A percentile compares a stretch with the other conserved stretches of the same genome.
Evolutionary conservation across 208 protist species (phyloP).

Genomic region (Leishmania tropica): DNA sequence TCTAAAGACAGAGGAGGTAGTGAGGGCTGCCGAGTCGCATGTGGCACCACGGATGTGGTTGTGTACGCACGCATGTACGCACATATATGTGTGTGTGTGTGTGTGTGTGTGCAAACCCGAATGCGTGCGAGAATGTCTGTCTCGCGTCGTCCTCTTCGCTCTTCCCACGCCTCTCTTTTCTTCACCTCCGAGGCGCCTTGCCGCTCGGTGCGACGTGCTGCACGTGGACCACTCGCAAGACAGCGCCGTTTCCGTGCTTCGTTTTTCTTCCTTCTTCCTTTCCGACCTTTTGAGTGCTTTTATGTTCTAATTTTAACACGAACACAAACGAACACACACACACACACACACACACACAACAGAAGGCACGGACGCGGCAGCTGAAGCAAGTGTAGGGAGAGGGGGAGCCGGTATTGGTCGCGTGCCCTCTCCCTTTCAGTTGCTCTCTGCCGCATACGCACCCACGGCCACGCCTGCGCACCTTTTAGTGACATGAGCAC

Average conservation of each 20-base stretch:
- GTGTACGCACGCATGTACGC: not conserved
- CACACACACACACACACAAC: not conserved
- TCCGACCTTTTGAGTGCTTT: not conserved
- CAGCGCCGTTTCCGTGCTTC: not conserved
- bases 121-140: not conserved
- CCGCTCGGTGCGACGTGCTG: not conserved
- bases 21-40: not conserved
- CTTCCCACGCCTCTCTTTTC: not conserved
- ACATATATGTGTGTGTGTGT: not conserved
- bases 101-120: not conserved
- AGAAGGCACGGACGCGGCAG: not conserved
- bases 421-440: not conserved
- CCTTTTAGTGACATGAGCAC: not conserved
- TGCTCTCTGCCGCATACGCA: not conserved
- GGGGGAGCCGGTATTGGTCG: not conserved
- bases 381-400: not conserved
- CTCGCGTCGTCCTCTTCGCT: not conserved
- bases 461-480: not conserved
- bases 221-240: not conserved
- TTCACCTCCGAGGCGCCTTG: not conserved
- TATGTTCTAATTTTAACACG: not conserved
- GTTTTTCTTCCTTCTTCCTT: not conserved
- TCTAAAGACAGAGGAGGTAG: not conserved
- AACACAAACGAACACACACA: not conserved
- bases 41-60: not conserved